Evolutionary conservation across 192 early-diverging fungal genomes (phyloP).

Genomic region (Kickxella alabastrina): DNA sequence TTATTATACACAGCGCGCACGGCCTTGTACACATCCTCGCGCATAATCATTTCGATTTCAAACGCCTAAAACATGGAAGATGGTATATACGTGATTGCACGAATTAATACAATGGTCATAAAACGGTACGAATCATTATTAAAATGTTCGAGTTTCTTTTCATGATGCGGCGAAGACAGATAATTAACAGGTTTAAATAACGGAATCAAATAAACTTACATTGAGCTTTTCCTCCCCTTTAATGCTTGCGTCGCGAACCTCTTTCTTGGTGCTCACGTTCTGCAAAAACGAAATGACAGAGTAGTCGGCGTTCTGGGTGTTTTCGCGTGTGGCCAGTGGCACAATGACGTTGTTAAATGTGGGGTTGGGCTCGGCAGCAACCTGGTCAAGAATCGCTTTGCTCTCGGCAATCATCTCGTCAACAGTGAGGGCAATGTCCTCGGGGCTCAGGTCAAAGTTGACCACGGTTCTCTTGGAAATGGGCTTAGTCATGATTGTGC

Average conservation of each 20-base stretch:
- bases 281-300: slow-evolving; percentile 41
- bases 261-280: slow-evolving; percentile 54
- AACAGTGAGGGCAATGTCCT: slow-evolving; percentile 20
- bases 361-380: slow-evolving; percentile 41
- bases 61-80: too few species aligned
- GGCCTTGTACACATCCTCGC: slow-evolving; percentile 53
- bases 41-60: too few species aligned
- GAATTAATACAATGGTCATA: too few species aligned
- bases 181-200: too few species aligned
- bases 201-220: too few species aligned
- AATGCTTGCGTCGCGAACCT: slow-evolving; percentile 63
- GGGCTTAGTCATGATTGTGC: not conserved
- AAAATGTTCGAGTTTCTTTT: too few species aligned
- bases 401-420: slow-evolving; percentile 31
- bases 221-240: slow-evolving; percentile 58
- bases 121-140: too few species aligned
- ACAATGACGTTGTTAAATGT: slow-evolving; percentile 49
- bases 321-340: slow-evolving; percentile 42
- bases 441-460: slow-evolving; percentile 39
- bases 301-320: slow-evolving; percentile 30
- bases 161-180: too few species aligned
- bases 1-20: slow-evolving; percentile 37
- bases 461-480: slow-evolving; percentile 9
- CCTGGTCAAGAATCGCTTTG: slow-evolving; percentile 33
- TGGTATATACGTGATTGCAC: too few species aligned